Percentiles rank a stretch among this genome's conserved stretches.
Conservation (phyloP, 495 filamentous ascomycete species). For the Lepraria neglecta region DNA sequence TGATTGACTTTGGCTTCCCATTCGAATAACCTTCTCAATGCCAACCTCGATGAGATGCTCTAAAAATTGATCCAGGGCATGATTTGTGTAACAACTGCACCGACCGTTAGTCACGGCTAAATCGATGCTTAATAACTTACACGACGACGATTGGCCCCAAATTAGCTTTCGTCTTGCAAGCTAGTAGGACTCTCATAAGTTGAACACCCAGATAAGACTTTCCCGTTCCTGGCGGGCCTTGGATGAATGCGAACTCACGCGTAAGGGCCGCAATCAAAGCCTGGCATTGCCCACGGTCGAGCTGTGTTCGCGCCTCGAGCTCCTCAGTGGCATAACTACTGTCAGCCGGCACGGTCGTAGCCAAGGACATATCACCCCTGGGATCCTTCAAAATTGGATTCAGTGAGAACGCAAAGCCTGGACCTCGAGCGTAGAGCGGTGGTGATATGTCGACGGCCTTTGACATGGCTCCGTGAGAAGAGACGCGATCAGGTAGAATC, state of each 20-base stretch:
- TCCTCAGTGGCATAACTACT: constrained; percentile 35
- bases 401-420: constrained; percentile 50
- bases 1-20: constrained; percentile 61
- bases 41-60: constrained; percentile 53
- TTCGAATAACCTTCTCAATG: constrained; percentile 57
- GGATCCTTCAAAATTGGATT: constrained; percentile 41
- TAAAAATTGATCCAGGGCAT: constrained; percentile 67
- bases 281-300: constrained; percentile 54
- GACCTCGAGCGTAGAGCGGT: constrained; percentile 48
- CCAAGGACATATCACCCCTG: constrained; percentile 29
- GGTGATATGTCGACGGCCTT: constrained; percentile 42
- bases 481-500: constrained; percentile 43
- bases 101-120: not conserved
- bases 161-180: constrained; percentile 42
- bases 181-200: constrained; percentile 56
- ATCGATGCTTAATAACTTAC: not conserved
- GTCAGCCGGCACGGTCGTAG: too few species aligned
- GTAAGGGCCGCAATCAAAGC: constrained; percentile 54
- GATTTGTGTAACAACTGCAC: constrained; percentile 57
- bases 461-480: too few species aligned
- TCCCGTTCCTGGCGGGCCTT: constrained; percentile 79
- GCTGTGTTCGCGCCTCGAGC: constrained; percentile 33
- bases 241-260: constrained; percentile 56
- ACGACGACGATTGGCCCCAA: constrained; percentile 59
- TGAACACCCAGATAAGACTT: constrained; percentile 59